Evolutionary conservation across 2,329 filamentous ascomycete genomes (phyloP), one percentile per base, ranked within the genome.

Genomic region (Lachnellula willkommii): DNA sequence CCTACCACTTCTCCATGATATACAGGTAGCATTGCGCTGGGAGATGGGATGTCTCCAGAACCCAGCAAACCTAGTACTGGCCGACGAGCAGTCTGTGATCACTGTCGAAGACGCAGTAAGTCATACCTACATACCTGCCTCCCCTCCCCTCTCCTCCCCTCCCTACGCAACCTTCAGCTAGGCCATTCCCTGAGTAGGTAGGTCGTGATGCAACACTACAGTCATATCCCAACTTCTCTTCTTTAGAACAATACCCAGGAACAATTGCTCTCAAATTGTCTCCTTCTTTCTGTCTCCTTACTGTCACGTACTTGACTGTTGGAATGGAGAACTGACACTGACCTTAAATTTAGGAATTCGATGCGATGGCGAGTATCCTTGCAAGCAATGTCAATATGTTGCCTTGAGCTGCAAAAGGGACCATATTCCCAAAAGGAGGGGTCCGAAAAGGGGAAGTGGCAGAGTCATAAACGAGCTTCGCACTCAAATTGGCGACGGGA

Each of bases 401-500:
- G 77, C 79, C 24, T 75, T 85, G 58, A 76, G 73, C n/a, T 85
- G 82, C 72, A 85, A 82, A 61, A 81, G 83, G 68, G 83, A 85
- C 64, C 81, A 83, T 64, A 78, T 85, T 45, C 82, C 82, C 14
- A 80, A 82, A 68, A 84, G 84, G 69, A 80, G 84, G 62, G 82
- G 82, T 2, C 82, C 82, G 12, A 86, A 85, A 65, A 79, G 80
- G 28, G 82, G 80, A 50, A 77, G 80, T 57, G 82, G 82, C 36
- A 80, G 83, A 61, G 81, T 86, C 42, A 82, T 86, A 56, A 82
- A 82, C 58, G 81, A 84, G 70, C 72, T 86, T 22, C 75, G 82
- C 52, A 79, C 69, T 52, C 70, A 69, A 75, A 73, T 81, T 68
- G 59, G 71, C 72, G 68, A 74, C 69, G 63, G 42, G 15, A 71